Conservation (phyloP, 352 stramenopile genomes). For the Globisporangium paddicum region DNA sequence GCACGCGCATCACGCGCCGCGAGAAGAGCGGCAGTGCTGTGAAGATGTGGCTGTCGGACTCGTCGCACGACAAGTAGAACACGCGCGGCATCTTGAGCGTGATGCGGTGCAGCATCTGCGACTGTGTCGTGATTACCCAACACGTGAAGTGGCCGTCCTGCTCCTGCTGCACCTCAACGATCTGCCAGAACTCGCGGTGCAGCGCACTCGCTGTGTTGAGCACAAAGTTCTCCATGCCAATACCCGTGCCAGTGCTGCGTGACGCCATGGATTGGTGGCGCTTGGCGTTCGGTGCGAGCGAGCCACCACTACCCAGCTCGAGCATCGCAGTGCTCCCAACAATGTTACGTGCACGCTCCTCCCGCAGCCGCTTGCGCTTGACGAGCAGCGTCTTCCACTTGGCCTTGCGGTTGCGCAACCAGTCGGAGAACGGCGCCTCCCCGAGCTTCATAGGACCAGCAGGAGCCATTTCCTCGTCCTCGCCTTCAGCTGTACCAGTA, state of each 20-base stretch:
- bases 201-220: constrained; percentile 51
- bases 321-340: constrained; percentile 7
- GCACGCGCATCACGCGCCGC: constrained; percentile 47
- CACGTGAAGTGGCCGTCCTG: constrained; percentile 87
- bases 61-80: constrained; percentile 61
- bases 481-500: constrained; percentile 1
- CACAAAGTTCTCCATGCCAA: constrained; percentile 83
- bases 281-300: constrained; percentile 23
- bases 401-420: constrained; percentile 65
- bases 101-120: constrained; percentile 67
- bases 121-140: constrained; percentile 93
- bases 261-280: constrained; percentile 26
- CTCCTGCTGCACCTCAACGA: constrained; percentile 80
- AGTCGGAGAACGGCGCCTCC: constrained; percentile 51
- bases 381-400: constrained; percentile 61
- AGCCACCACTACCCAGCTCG: constrained; percentile 1
- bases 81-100: constrained; percentile 64
- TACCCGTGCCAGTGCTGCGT: constrained; percentile 26
- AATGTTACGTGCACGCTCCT: constrained; percentile 41
- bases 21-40: constrained; percentile 45
- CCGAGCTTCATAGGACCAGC: constrained; percentile 43
- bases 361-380: constrained; percentile 52
- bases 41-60: constrained; percentile 79
- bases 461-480: not conserved
- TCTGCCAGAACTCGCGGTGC: constrained; percentile 69